Base-by-base conservation (phyloP, 352 stramenopile species). In the Phytophthora nicotianae region DNA sequence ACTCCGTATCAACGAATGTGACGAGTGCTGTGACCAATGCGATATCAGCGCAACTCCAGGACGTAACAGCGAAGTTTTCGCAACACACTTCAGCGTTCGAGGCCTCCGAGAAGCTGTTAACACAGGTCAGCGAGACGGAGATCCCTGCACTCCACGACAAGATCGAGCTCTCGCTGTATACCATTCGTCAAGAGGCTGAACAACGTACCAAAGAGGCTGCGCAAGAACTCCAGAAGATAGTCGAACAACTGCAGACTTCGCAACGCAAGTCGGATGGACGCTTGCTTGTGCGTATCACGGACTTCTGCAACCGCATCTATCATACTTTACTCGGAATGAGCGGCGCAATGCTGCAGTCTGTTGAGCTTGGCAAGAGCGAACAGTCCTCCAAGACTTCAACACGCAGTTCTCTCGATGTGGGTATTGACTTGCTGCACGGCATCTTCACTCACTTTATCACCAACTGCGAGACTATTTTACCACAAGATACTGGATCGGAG, bases 291-390 rank as follows among this genome's bases (percentile, higher is more conserved):
- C 72, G 74, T 27, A 66, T 75, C 4, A 75, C 55, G 4, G 51
- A 38, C 0, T 83, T 67, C 11, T 58, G 72, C 13, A 68, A 81
- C 7, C 70, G 59, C 11, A 59, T 91, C 5, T 87, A 89, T 32
- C 74, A 71, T 17, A 80, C 81, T 13, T 11, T 91, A 33, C 66
- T 89, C 2, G 62, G 62, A 20, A 70, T 89, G 50, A 87, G 77
- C 17, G 75, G 64, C 5, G 63, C 77, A 1, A 71, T 81, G n/a
- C 62, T 88, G 2, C 64, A 78, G 7, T 69, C 70, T 0, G 71
- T 72, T 8, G 81, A 91, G 21, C 63, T 89, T 7, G 55, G 56
- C 0, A 79, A 72, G 20, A 21, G 29, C 16, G 59, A 68, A 5
- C 48, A 65, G 21, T 53, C 65, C 7, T 20, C 23, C 26, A 73